phyloP scores from a whole-genome alignment of 1,284 basidiomycete genomes.

The Leccinum proliferum region DNA sequence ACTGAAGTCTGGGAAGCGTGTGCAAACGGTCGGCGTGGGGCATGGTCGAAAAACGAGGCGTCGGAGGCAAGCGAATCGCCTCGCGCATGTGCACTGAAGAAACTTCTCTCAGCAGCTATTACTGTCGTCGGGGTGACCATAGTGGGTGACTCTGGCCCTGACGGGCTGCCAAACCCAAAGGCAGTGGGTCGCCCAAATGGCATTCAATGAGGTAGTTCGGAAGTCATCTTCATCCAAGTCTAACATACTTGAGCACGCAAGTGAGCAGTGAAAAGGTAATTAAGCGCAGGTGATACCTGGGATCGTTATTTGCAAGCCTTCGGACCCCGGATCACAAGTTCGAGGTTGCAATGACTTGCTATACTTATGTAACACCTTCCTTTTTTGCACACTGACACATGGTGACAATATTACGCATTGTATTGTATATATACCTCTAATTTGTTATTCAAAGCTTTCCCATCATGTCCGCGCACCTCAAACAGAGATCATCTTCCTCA shows the following conservation, averaged over 20 bases:
- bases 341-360: neutral
- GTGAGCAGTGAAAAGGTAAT: constrained; percentile 1
- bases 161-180: constrained; percentile 35
- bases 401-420: too few species aligned
- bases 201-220: constrained; percentile 38
- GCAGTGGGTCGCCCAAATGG: constrained; percentile 57
- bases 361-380: neutral
- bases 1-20: constrained; percentile 70
- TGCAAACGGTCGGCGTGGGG: constrained; percentile 49
- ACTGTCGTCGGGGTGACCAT: constrained; percentile 41
- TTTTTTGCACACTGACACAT: neutral
- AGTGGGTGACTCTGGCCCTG: constrained; percentile 64
- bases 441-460: constrained; percentile 7
- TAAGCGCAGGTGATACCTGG: constrained; percentile 44
- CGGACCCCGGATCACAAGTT: constrained; percentile 35
- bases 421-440: too few species aligned
- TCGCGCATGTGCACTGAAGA: constrained; percentile 56
- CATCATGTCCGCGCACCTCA: constrained; percentile 24
- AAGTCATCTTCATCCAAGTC: constrained; percentile 73
- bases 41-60: constrained; percentile 60
- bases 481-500: constrained; percentile 21
- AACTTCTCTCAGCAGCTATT: constrained; percentile 47
- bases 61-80: constrained; percentile 69
- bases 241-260: constrained; percentile 22
- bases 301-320: constrained; percentile 75